phyloP scores from a whole-genome alignment of 495 filamentous ascomycete genomes.

The Echria macrotheca region DNA sequence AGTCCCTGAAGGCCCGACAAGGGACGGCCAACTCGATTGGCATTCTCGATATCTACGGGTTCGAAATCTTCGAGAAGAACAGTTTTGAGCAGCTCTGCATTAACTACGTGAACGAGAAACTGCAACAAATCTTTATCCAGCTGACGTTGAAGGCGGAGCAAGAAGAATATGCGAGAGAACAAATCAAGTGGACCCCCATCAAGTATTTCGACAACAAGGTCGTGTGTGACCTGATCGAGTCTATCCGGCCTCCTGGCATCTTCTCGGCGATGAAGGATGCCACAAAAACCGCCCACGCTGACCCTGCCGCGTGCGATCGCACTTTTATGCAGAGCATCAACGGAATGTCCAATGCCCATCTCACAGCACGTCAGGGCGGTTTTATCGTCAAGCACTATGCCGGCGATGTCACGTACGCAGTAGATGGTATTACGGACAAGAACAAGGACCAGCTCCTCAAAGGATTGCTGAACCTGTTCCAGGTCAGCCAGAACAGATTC shows the following conservation, averaged over 20 bases:
- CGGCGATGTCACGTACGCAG: slow-evolving; percentile 91
- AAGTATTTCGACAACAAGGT: slow-evolving; percentile 99
- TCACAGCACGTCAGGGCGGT: slow-evolving; percentile 86
- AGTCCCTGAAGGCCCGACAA: slow-evolving; percentile 75
- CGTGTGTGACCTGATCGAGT: slow-evolving; percentile 95
- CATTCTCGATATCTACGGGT: slow-evolving; percentile 99
- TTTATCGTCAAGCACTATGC: slow-evolving; percentile 99
- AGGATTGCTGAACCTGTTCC: slow-evolving; percentile 84
- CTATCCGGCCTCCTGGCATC: slow-evolving; percentile 83
- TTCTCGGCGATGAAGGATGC: slow-evolving; percentile 97
- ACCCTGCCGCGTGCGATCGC: slow-evolving; percentile 87
- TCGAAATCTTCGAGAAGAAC: slow-evolving; percentile 99
- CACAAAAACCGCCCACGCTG: slow-evolving; percentile 93
- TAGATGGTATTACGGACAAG: slow-evolving; percentile 98
- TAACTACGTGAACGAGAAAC: slow-evolving; percentile 99
- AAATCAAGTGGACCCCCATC: slow-evolving; percentile 99
- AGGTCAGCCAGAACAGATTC: slow-evolving; percentile 76
- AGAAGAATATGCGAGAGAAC: slow-evolving; percentile 92
- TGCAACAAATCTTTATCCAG: slow-evolving; percentile 99
- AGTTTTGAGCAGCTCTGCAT: slow-evolving; percentile 99
- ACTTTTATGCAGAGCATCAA: slow-evolving; percentile 93
- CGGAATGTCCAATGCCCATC: slow-evolving; percentile 82
- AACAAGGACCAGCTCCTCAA: slow-evolving; percentile 98
- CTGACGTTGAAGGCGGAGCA: slow-evolving; percentile 95
- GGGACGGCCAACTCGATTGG: slow-evolving; percentile 78